Evolutionary conservation across 2,329 filamentous ascomycete genomes (phyloP).

Genomic region (Zasmidium citrigriseum): DNA sequence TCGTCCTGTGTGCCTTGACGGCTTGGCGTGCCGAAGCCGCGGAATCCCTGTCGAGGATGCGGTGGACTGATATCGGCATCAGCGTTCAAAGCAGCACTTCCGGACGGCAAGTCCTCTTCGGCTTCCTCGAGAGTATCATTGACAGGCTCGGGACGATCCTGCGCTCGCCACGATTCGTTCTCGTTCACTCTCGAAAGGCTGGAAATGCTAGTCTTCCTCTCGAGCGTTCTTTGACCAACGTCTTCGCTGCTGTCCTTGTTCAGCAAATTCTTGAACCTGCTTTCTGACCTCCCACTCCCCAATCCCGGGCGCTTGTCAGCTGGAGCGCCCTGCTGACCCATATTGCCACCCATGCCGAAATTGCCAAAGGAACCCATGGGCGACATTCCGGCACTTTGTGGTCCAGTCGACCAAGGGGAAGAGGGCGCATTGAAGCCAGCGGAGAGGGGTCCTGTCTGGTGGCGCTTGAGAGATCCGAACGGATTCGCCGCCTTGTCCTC

Average conservation of each 20-base stretch:
- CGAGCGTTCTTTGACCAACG: constrained; percentile 41
- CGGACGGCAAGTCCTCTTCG: constrained; percentile 66
- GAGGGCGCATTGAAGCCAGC: constrained; percentile 49
- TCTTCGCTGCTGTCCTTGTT: constrained; percentile 75
- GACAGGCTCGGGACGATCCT: constrained; percentile 24
- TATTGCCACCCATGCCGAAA: constrained; percentile 64
- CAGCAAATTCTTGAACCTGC: constrained; percentile 82
- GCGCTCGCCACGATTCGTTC: constrained; percentile 51
- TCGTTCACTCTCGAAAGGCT: constrained; percentile 58
- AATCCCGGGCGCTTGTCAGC: constrained; percentile 72
- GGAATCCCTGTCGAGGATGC: constrained; percentile 42
- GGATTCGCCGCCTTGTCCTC: constrained; percentile 43
- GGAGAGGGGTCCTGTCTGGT: constrained; percentile 56
- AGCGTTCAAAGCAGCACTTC: constrained; percentile 73
- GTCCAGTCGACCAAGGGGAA: constrained; percentile 60
- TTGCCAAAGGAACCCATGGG: constrained; percentile 86
- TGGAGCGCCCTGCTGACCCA: constrained; percentile 49
- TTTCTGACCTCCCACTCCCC: constrained; percentile 70
- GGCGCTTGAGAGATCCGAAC: constrained; percentile 59
- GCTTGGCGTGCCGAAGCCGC: constrained; percentile 45
- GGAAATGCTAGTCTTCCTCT: constrained; percentile 57
- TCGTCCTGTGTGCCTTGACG: constrained; percentile 57
- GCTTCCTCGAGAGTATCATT: constrained; percentile 57
- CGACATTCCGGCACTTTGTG: constrained; percentile 64
- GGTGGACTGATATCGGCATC: constrained; percentile 68